A percentile compares a stretch with the other conserved stretches of the same genome.
Evolutionary conservation across 2,329 filamentous ascomycete genomes (phyloP).

Genomic region (Penicillium sp.): DNA sequence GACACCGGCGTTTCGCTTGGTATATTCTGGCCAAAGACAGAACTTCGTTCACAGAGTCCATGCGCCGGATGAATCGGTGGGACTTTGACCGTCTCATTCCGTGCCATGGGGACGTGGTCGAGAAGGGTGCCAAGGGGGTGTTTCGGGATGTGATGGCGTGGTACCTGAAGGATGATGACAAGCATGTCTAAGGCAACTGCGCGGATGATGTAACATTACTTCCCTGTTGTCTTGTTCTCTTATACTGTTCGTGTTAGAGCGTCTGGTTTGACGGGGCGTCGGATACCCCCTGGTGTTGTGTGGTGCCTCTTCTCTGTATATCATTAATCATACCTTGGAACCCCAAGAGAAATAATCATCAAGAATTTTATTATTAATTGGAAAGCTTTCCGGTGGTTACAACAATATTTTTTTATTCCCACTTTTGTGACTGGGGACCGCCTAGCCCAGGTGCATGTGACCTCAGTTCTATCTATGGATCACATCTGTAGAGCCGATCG

Average conservation of each 20-base stretch:
- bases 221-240: neutral
- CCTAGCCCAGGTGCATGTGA: neutral
- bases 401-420: neutral
- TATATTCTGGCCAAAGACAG: conserved; percentile 66
- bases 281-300: neutral
- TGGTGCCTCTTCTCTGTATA: neutral
- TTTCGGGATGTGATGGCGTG: conserved; percentile 80
- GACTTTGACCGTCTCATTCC: conserved; percentile 84
- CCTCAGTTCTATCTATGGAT: neutral
- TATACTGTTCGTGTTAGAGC: neutral
- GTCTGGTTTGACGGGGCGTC: neutral
- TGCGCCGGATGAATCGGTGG: conserved; percentile 72
- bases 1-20: conserved; percentile 81
- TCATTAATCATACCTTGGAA: conserved; percentile 1
- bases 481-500: neutral
- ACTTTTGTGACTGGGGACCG: neutral
- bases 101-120: conserved; percentile 90
- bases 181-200: conserved; percentile 16
- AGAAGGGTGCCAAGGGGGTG: conserved; percentile 70
- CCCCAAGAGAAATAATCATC: neutral
- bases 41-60: conserved; percentile 67
- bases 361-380: neutral
- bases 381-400: neutral
- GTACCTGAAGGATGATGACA: conserved; percentile 62
- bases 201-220: neutral